Evolutionary conservation across 1,284 basidiomycete species (phyloP), one percentile per base, ranked within the genome.

Genomic region (Earliella scabrosa): DNA sequence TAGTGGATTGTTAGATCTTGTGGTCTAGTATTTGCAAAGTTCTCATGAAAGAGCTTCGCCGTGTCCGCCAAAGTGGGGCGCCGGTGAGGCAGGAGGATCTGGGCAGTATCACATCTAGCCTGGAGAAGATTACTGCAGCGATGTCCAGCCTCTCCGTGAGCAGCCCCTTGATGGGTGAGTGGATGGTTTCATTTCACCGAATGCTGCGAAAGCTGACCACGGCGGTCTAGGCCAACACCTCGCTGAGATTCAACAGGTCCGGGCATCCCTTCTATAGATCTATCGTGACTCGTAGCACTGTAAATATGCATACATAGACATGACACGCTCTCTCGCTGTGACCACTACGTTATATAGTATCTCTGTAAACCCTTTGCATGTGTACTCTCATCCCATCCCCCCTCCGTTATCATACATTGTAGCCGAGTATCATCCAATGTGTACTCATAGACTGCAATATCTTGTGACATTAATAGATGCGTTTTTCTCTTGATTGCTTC

Each of bases 121-220:
- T 63, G 18, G 61, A 63, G n/a, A 55, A 43, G 35, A 56, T 63
- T 16, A 50, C 45, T 18, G 50, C 38, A 2, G 53, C 58, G 8
- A 63, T 63, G 61, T 34, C 27, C 21, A 21, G 41, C 3, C 32
- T 60, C 31, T 34, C 61, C 1, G n/a, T 9, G 6, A 49, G 9
- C 23, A 51, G 47, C 16, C 53, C 41, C 10, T 50, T 63, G 27
- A 63, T 63, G 53, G 61, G 61, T 63, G 31, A 35, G 58, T 54
- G 16, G 7, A 10, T 4, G 11, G 34, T 23, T 23, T 29, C n/a
- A 13, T 1, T 14, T 20, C n/a, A n/a, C 6, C 20, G 29, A 3
- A 24, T 36, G 16, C 13, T 32, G 20, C 26, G 24, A 18, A 11
- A 27, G n/a, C 38, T 55, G 4, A 54, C 18, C 29, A 31, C 29